Evolutionary conservation across 345 rosid species (phyloP).

Genomic region (Fremontodendron californicum): DNA sequence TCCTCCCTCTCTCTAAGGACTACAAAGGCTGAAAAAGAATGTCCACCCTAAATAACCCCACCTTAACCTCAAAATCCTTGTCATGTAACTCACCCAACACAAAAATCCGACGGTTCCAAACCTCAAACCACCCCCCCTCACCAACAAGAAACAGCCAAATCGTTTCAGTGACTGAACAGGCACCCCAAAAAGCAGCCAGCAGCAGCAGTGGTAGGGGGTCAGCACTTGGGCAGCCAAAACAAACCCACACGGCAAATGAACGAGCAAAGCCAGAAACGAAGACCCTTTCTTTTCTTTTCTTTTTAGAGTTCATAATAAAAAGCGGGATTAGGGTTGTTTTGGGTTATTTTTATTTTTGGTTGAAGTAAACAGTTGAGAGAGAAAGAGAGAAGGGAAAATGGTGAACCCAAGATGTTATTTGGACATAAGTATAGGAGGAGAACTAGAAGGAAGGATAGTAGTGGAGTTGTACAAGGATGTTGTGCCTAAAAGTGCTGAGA

Average conservation of each 20-base stretch:
- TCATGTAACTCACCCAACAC: neutral
- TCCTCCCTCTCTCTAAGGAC: neutral
- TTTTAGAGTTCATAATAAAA: constrained; percentile 2
- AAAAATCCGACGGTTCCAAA: neutral
- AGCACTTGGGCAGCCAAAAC: neutral
- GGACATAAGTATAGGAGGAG: constrained; percentile 93
- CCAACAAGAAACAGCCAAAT: neutral
- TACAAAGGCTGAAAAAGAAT: neutral
- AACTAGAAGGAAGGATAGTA: constrained; percentile 88
- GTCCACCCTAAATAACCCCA: neutral
- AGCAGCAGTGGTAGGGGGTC: neutral
- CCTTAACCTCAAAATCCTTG: constrained; percentile 1
- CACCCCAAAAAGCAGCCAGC: neutral
- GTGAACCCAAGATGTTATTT: constrained; percentile 64
- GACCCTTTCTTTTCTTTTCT: neutral
- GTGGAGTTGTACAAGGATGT: constrained; percentile 80
- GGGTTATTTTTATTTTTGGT: neutral
- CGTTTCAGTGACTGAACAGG: neutral
- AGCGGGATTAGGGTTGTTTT: constrained; percentile 13
- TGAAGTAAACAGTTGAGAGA: neutral
- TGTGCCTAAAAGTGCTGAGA: constrained; percentile 87
- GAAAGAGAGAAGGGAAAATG: constrained; percentile 33
- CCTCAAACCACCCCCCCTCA: neutral
- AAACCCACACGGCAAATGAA: neutral
- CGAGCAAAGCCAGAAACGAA: neutral